phyloP scores from a whole-genome alignment of 805 yeast genomes.

The Sugiyamaella qingdaonensis region DNA sequence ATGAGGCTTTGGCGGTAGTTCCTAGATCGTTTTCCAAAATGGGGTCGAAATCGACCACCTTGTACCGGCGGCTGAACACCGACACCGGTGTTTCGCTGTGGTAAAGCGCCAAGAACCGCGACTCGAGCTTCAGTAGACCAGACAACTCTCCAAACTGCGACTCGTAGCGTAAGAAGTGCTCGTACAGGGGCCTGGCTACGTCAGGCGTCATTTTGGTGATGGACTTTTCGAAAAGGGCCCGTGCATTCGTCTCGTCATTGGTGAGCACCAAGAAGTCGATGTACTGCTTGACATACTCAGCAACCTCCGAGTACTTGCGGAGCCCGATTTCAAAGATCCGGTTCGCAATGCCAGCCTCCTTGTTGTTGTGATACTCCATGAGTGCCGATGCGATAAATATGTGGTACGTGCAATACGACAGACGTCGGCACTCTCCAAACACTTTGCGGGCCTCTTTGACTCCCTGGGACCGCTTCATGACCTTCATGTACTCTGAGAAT shows the following conservation, averaged over 20 bases:
- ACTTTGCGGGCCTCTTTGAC: conserved; percentile 67
- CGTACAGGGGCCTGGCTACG: conserved; percentile 44
- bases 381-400: conserved; percentile 78
- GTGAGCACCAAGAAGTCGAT: conserved; percentile 64
- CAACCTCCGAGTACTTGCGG: conserved; percentile 50
- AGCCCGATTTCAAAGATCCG: conserved; percentile 78
- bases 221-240: conserved; percentile 77
- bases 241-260: conserved; percentile 69
- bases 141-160: conserved; percentile 64
- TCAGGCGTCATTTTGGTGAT: conserved; percentile 49
- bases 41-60: conserved; percentile 22
- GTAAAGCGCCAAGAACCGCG: conserved; percentile 60
- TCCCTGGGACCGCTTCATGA: conserved; percentile 62
- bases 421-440: conserved; percentile 66
- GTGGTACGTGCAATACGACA: conserved; percentile 61
- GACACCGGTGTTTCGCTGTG: conserved; percentile 51
- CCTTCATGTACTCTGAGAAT: conserved; percentile 65
- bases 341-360: conserved; percentile 56
- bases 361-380: conserved; percentile 66
- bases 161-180: conserved; percentile 63
- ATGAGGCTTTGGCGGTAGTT: background rate
- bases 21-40: conserved; percentile 22
- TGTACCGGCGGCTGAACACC: conserved; percentile 34
- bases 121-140: conserved; percentile 62
- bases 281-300: conserved; percentile 63